Conservation (phyloP, 148 eudicot genomes). For the Gaultheria prostrata region DNA sequence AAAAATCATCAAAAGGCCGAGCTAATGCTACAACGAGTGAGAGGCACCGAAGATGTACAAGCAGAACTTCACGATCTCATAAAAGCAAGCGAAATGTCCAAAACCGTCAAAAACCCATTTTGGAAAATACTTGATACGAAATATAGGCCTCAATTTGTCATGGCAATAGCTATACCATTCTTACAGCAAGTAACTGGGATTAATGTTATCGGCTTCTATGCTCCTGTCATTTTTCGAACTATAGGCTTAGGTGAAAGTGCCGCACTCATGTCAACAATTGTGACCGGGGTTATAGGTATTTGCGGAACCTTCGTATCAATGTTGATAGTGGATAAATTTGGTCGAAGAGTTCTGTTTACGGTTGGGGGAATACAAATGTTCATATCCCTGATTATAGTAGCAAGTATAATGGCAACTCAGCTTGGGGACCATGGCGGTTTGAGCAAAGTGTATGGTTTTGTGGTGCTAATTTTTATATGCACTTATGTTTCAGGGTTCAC, state of each 20-base stretch:
- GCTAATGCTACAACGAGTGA: constrained; percentile 11
- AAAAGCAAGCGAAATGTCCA: constrained; percentile 7
- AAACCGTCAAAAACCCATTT: constrained; percentile 12
- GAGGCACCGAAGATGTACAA: constrained; percentile 10
- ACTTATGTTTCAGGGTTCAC: constrained; percentile 28
- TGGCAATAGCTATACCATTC: constrained; percentile 14
- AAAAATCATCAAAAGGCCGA: constrained; percentile 1
- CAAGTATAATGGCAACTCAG: constrained; percentile 23
- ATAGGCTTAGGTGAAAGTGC: constrained; percentile 9
- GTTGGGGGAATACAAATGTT: constrained; percentile 11
- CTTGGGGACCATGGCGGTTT: constrained; percentile 23
- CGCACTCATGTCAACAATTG: constrained; percentile 3
- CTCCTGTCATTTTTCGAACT: constrained; percentile 1
- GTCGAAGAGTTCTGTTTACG: constrained; percentile 3
- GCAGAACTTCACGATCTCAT: constrained; percentile 10
- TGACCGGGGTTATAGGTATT: constrained; percentile 25
- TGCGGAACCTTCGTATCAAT: constrained; percentile 8
- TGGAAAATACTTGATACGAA: neutral
- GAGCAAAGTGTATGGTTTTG: neutral
- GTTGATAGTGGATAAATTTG: constrained; percentile 15
- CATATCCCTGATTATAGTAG: constrained; percentile 18
- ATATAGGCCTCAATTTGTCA: constrained; percentile 12
- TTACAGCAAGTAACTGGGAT: constrained; percentile 15
- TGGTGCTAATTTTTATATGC: constrained; percentile 30
- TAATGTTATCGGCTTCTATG: constrained; percentile 10